A percentile compares a stretch with the other conserved stretches of the same genome.
Evolutionary conservation across 768 basidiomycete genomes (phyloP).

Genomic region (Auriscalpium microsporum): DNA sequence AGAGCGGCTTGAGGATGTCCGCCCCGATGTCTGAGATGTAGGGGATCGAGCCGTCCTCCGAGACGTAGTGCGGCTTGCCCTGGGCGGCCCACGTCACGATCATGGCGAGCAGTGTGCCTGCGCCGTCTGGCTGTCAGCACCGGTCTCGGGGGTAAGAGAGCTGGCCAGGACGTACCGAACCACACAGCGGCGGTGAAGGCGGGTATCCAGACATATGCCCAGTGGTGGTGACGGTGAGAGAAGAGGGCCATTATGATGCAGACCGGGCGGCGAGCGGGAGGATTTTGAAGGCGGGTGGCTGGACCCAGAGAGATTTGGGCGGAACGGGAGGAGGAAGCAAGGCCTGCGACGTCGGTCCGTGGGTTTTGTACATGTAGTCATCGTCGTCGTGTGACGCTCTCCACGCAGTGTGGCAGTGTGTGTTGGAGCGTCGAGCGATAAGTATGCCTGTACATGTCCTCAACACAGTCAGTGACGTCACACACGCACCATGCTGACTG

Average conservation of each 20-base stretch:
- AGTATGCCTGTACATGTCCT: too few relatives aligned
- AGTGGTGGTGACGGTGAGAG: conserved; percentile 34
- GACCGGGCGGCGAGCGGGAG: background rate
- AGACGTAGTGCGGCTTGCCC: conserved; percentile 52
- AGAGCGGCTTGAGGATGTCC: conserved; percentile 63
- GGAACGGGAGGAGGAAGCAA: background rate
- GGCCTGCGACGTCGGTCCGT: background rate
- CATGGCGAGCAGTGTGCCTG: conserved; percentile 58
- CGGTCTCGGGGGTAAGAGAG: background rate
- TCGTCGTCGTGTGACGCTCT: too few relatives aligned
- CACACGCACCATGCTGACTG: too few relatives aligned
- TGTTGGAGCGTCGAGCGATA: too few relatives aligned
- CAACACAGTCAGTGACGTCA: too few relatives aligned
- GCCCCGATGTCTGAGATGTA: conserved; percentile 80
- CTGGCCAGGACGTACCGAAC: conserved; percentile 38
- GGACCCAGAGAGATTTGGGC: background rate
- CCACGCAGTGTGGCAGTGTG: too few relatives aligned
- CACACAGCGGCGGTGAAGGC: conserved; percentile 52
- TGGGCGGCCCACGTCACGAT: conserved; percentile 62
- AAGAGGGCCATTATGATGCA: conserved; percentile 7
- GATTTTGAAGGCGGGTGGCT: background rate
- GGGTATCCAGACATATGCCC: conserved; percentile 61
- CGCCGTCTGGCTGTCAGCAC: background rate
- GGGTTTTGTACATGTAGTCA: background rate
- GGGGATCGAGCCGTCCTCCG: conserved; percentile 49